Percentiles rank a stretch among this genome's conserved stretches.
Conservation (phyloP, 1,139 yeast species). For the Nadsonia starkeyi-henricii region DNA sequence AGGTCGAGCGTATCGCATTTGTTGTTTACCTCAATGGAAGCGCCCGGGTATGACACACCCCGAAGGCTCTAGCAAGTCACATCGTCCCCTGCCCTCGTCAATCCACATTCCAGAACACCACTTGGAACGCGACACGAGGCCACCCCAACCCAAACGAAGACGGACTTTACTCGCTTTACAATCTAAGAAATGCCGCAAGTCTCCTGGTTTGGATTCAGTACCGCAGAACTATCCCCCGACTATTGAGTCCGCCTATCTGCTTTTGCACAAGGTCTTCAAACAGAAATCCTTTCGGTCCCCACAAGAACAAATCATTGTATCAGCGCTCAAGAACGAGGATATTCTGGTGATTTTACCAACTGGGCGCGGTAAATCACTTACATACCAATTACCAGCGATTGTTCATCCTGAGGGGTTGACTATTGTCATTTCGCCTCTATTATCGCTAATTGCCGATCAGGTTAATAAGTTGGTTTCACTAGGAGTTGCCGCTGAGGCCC, state of each 20-base stretch:
- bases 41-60: too few relatives aligned
- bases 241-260: not conserved
- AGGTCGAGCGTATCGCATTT: too few relatives aligned
- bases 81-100: too few relatives aligned
- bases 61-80: too few relatives aligned
- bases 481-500: constrained; percentile 45
- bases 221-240: too few relatives aligned
- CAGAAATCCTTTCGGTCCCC: constrained; percentile 42
- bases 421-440: constrained; percentile 73
- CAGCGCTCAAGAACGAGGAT: constrained; percentile 57
- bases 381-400: constrained; percentile 78
- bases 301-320: constrained; percentile 60
- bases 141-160: too few relatives aligned
- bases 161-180: too few relatives aligned
- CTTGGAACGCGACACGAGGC: too few relatives aligned
- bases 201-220: too few relatives aligned
- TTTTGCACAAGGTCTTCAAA: constrained; percentile 14
- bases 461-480: constrained; percentile 52
- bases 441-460: constrained; percentile 86
- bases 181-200: too few relatives aligned
- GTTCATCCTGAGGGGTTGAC: constrained; percentile 49
- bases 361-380: constrained; percentile 84
- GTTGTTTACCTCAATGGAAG: too few relatives aligned
- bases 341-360: constrained; percentile 85
- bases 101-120: too few relatives aligned